These are phyloP conservation scores for Neoarthrinium moseri DNA, from an alignment of 2,329 filamentous ascomycete genomes.

Conservation along the genomic window DNA sequence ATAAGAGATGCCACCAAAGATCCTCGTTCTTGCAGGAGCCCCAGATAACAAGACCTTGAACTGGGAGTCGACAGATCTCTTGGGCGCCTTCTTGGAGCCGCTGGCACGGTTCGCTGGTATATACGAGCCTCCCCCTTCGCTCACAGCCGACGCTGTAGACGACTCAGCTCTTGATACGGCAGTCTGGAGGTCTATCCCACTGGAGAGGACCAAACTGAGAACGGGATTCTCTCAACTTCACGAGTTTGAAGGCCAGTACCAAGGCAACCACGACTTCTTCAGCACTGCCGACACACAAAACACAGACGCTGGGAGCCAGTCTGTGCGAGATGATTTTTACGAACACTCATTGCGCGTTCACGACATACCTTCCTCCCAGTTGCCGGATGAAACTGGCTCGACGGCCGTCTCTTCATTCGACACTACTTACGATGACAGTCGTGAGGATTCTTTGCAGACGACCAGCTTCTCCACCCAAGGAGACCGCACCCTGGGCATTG, in stretches of 20 bases:
- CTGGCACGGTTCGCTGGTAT: slow-evolving; percentile 37
- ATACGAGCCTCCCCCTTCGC: slow-evolving; percentile 10
- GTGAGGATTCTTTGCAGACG: slow-evolving; percentile 28
- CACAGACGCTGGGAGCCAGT: slow-evolving; percentile 31
- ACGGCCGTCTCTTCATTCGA: slow-evolving; percentile 35
- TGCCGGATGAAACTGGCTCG: slow-evolving; percentile 32
- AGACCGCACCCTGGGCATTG: slow-evolving; percentile 21
- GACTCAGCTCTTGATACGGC: slow-evolving; percentile 27
- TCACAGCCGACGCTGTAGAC: slow-evolving; percentile 18
- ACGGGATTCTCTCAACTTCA: slow-evolving; percentile 55
- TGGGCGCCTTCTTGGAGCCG: slow-evolving; percentile 41
- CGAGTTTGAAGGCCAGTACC: slow-evolving; percentile 26
- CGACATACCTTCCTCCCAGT: slow-evolving; percentile 61
- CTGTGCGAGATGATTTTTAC: slow-evolving; percentile 64
- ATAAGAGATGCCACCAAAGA: slow-evolving; percentile 25
- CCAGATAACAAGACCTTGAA: slow-evolving; percentile 51
- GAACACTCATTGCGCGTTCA: slow-evolving; percentile 75
- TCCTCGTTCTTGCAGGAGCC: slow-evolving; percentile 50
- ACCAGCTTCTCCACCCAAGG: slow-evolving; percentile 15
- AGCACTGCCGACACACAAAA: slow-evolving; percentile 38
- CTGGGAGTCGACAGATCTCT: slow-evolving; percentile 52
- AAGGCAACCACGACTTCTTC: slow-evolving; percentile 45
- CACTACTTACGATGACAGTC: slow-evolving; percentile 27
- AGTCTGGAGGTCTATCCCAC: slow-evolving; percentile 54
- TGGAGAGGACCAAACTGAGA: slow-evolving; percentile 43